Percentiles rank a stretch among this genome's conserved stretches.
phyloP scores from a whole-genome alignment of 371 early-diverging fungal genomes.

The Mycotypha africana region DNA sequence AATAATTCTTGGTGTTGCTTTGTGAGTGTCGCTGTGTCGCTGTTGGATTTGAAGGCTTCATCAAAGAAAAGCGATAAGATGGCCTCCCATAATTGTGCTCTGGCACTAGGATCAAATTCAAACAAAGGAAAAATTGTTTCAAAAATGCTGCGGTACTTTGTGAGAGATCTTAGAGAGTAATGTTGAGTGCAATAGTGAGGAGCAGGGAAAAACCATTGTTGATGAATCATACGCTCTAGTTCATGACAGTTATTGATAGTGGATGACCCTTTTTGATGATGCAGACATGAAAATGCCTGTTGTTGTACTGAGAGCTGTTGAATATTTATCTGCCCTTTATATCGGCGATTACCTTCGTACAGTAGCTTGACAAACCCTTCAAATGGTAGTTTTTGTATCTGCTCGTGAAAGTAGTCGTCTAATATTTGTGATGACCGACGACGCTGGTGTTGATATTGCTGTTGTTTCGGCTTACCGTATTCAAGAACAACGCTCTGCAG shows the following conservation, averaged over 20 bases:
- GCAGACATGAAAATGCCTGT: not conserved
- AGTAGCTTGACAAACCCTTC: conserved; percentile 21
- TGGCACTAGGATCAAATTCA: conserved; percentile 19
- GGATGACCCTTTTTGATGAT: not conserved
- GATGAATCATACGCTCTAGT: not conserved
- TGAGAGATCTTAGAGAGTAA: not conserved
- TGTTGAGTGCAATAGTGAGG: not conserved
- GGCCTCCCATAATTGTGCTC: conserved; percentile 21
- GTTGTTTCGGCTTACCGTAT: conserved; percentile 12
- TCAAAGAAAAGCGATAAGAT: conserved; percentile 14
- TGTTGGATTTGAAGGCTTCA: conserved; percentile 12
- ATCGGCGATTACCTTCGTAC: conserved; percentile 1
- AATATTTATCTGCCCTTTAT: too few relatives aligned
- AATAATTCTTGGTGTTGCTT: not conserved
- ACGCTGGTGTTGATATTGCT: too few relatives aligned
- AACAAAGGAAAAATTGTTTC: conserved; percentile 12
- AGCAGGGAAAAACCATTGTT: conserved; percentile 5
- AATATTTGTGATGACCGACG: conserved; percentile 5
- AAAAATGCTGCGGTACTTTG: too few relatives aligned
- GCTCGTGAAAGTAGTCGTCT: conserved; percentile 4
- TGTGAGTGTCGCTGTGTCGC: conserved; percentile 2
- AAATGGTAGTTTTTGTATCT: conserved; percentile 17
- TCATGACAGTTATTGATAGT: not conserved
- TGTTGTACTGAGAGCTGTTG: too few relatives aligned
- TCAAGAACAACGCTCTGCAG: conserved; percentile 13